Evolutionary conservation across 2,329 filamentous ascomycete genomes (phyloP).

Genomic region (Whalleya microplaca): DNA sequence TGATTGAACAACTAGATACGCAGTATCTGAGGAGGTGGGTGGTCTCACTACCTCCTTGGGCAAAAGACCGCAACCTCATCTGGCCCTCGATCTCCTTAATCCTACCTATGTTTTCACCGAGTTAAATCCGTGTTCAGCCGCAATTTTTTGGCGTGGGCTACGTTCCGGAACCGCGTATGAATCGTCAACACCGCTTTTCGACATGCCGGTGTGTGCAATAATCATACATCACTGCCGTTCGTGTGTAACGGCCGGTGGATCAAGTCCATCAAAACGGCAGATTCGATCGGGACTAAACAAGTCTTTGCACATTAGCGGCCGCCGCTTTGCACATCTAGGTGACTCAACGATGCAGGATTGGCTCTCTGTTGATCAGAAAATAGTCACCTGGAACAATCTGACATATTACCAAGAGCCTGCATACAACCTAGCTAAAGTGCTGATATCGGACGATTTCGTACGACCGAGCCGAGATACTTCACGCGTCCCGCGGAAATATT

Average conservation of each 20-base stretch:
- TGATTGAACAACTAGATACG: background rate
- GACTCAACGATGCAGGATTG: background rate
- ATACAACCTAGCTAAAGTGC: background rate
- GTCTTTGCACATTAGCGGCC: background rate
- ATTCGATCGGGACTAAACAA: background rate
- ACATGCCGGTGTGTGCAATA: too few species aligned
- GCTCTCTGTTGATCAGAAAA: background rate
- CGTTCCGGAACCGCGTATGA: background rate
- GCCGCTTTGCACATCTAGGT: background rate
- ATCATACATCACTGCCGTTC: background rate
- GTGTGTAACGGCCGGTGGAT: background rate
- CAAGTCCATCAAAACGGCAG: background rate
- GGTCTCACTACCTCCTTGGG: background rate
- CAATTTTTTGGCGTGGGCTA: too few species aligned
- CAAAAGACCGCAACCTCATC: background rate
- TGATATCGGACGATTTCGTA: constrained; percentile 11
- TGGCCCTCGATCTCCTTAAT: background rate
- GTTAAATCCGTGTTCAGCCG: too few species aligned
- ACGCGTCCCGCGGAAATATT: background rate
- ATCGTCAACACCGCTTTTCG: background rate
- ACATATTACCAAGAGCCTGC: background rate
- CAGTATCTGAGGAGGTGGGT: background rate
- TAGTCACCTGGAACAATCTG: too few species aligned
- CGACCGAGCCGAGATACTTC: constrained; percentile 15
- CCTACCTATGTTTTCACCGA: too few species aligned